These are phyloP conservation scores for Paecilomyces dactylethromorphus DNA, from an alignment of 2,329 filamentous ascomycete genomes.

Conservation along the genomic window DNA sequence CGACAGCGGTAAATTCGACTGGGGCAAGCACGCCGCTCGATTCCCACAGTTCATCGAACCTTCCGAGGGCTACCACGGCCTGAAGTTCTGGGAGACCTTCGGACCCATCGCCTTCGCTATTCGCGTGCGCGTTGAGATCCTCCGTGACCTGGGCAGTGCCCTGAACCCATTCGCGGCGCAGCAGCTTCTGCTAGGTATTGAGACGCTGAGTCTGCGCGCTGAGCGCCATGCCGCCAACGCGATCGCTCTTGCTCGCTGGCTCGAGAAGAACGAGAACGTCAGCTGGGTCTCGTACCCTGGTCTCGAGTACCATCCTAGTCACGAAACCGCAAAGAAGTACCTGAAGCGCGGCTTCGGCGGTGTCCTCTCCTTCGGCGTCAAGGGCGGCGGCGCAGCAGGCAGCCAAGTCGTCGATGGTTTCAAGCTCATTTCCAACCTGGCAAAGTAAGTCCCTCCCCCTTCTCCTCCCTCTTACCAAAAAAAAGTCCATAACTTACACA, in stretches of 20 bases:
- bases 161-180: conserved; percentile 90
- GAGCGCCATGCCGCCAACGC: conserved; percentile 86
- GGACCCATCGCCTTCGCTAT: conserved; percentile 76
- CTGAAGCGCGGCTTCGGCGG: conserved; percentile 78
- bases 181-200: conserved; percentile 79
- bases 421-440: conserved; percentile 90
- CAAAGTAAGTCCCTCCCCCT: conserved; percentile 54
- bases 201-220: conserved; percentile 80
- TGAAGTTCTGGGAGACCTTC: conserved; percentile 90
- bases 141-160: conserved; percentile 75
- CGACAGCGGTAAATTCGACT: conserved; percentile 89
- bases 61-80: conserved; percentile 79
- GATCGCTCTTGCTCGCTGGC: conserved; percentile 69
- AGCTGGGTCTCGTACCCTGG: conserved; percentile 93
- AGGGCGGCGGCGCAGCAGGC: conserved; percentile 77
- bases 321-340: conserved; percentile 80
- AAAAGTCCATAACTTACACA: neutral
- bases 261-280: conserved; percentile 77
- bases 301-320: conserved; percentile 71
- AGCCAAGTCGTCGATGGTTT: conserved; percentile 87
- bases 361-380: conserved; percentile 88
- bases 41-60: conserved; percentile 94
- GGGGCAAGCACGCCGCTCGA: conserved; percentile 73
- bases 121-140: conserved; percentile 78
- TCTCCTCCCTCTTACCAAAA: too few relatives aligned